A percentile compares a stretch with the other conserved stretches of the same genome.
Conservation (phyloP, 2,329 filamentous ascomycete species). For the Epichloe sp. region DNA sequence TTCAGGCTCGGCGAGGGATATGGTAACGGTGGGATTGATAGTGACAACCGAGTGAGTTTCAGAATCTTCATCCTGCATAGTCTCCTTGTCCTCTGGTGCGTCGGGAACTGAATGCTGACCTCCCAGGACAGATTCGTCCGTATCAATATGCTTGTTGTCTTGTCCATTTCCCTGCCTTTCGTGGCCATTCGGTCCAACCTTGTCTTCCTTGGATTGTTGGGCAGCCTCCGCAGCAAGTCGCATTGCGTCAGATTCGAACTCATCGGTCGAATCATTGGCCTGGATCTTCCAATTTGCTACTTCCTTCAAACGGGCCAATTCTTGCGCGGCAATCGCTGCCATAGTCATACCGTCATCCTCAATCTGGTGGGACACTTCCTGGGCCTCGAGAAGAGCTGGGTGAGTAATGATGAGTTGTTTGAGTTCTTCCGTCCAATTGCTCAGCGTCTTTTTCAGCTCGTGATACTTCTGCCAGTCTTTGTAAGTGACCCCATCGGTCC, state of each 20-base stretch:
- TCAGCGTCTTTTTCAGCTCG: conserved; percentile 67
- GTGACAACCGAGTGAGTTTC: neutral
- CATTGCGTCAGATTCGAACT: conserved; percentile 60
- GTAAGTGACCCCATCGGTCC: conserved; percentile 91
- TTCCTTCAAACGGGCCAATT: conserved; percentile 69
- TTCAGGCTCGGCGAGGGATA: neutral
- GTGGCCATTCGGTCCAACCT: neutral
- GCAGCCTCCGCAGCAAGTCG: conserved; percentile 40
- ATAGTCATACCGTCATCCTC: conserved; percentile 70
- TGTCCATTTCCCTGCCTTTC: conserved; percentile 1
- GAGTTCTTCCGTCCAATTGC: conserved; percentile 74
- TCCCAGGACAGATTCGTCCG: conserved; percentile 2
- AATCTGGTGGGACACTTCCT: conserved; percentile 52
- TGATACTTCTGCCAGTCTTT: conserved; percentile 97
- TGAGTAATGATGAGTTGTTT: conserved; percentile 64
- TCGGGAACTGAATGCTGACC: neutral
- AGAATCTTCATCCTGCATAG: neutral
- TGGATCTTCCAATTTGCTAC: conserved; percentile 74
- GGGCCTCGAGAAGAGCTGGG: conserved; percentile 54
- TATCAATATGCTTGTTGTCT: neutral
- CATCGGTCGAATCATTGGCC: conserved; percentile 58
- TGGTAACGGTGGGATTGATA: neutral
- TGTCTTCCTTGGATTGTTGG: conserved; percentile 16
- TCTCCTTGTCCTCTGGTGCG: neutral
- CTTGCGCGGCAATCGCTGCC: conserved; percentile 65